Percentiles rank a stretch among this genome's conserved stretches.
These are phyloP conservation scores for Candida loeiensis DNA, from an alignment of 805 yeast species.

Conservation along the genomic window DNA sequence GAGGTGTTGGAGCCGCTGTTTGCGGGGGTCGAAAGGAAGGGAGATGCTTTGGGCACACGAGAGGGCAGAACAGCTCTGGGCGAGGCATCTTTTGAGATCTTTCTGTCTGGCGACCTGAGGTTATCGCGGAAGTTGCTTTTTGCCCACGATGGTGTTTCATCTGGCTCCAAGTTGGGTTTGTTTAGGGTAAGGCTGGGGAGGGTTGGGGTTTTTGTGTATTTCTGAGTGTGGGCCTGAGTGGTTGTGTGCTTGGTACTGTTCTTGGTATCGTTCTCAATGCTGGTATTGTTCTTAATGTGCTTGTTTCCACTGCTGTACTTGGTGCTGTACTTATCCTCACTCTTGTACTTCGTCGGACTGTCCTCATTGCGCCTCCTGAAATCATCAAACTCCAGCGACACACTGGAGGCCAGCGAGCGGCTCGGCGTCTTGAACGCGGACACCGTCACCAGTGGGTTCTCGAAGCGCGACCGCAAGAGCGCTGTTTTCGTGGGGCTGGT, in stretches of 20 bases:
- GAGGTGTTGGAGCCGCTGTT: conserved; percentile 28
- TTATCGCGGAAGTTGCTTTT: conserved; percentile 18
- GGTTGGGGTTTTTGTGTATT: background rate
- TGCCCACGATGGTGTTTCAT: conserved; percentile 22
- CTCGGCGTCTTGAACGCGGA: conserved; percentile 37
- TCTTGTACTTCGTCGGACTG: background rate
- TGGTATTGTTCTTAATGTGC: too few species aligned
- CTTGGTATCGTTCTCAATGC: too few species aligned
- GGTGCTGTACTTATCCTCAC: too few species aligned
- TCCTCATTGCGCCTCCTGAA: background rate
- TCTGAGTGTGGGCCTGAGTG: background rate
- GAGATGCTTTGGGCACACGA: conserved; percentile 5
- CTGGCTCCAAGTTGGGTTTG: conserved; percentile 10
- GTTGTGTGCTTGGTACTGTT: background rate
- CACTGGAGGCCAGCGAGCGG: conserved; percentile 16
- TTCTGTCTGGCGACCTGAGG: conserved; percentile 14
- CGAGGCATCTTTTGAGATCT: too few species aligned
- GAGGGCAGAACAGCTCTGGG: too few species aligned
- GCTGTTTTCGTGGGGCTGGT: conserved; percentile 21
- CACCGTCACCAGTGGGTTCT: conserved; percentile 41
- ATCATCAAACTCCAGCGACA: conserved; percentile 1
- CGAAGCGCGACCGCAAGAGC: conserved; percentile 31
- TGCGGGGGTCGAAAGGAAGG: conserved; percentile 28
- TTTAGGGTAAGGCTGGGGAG: background rate
- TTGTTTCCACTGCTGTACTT: too few species aligned